Conservation (phyloP, 1,139 yeast species). For the Hyphopichia fennica region DNA sequence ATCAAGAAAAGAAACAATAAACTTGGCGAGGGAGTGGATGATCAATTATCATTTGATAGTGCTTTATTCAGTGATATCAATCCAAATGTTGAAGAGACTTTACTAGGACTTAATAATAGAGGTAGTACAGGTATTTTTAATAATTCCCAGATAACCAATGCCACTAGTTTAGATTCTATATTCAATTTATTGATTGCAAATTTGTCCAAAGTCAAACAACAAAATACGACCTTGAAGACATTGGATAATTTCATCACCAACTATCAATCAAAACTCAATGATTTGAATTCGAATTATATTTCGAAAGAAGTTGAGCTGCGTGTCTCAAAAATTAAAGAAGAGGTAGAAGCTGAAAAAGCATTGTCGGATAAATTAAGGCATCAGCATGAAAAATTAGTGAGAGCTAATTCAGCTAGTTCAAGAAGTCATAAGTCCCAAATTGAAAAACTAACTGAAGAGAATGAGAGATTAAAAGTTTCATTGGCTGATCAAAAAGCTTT, state of each 20-base stretch:
- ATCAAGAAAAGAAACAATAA: background rate
- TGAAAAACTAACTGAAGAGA: background rate
- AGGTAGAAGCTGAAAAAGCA: background rate
- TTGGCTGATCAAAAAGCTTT: background rate
- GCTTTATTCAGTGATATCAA: slow-evolving; percentile 80
- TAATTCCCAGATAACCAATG: slow-evolving; percentile 59
- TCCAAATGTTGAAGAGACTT: slow-evolving; percentile 58
- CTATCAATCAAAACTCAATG: slow-evolving; percentile 28
- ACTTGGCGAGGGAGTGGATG: background rate
- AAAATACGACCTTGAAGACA: slow-evolving; percentile 30
- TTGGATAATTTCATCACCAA: slow-evolving; percentile 30
- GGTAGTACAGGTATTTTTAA: slow-evolving; percentile 62
- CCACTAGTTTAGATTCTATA: slow-evolving; percentile 49
- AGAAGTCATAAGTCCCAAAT: background rate
- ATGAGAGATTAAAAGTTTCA: background rate
- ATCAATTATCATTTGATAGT: slow-evolving; percentile 51
- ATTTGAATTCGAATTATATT: slow-evolving; percentile 28
- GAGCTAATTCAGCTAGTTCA: background rate
- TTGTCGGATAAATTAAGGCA: background rate
- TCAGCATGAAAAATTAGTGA: background rate
- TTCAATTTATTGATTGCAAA: slow-evolving; percentile 28
- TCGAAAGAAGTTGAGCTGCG: slow-evolving; percentile 20
- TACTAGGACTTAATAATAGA: slow-evolving; percentile 56
- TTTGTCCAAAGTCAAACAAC: slow-evolving; percentile 37
- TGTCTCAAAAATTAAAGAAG: background rate